Conservation (phyloP, 2,329 filamentous ascomycete genomes). For the Monosporascus sp. region DNA sequence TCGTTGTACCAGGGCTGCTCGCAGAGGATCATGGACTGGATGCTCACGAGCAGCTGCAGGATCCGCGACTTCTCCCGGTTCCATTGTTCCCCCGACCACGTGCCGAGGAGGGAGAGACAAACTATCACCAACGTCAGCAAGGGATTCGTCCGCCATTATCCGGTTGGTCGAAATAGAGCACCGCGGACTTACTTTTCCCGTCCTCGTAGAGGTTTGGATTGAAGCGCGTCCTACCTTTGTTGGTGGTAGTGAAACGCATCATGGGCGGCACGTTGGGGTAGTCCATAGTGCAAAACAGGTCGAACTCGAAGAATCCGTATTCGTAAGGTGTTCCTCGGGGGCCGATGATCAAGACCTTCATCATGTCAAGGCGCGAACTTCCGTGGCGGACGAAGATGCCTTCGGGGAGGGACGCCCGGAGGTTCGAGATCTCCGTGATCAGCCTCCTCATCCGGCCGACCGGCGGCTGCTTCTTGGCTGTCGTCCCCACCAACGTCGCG, state of each 20-base stretch:
- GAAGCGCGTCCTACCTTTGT: conserved; percentile 31
- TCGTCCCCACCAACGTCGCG: conserved; percentile 9
- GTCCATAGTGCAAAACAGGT: conserved; percentile 35
- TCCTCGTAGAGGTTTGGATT: conserved; percentile 48
- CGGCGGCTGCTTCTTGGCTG: conserved; percentile 6
- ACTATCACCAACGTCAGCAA: conserved; percentile 22
- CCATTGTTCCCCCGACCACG: conserved; percentile 44
- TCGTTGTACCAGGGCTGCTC: conserved; percentile 51
- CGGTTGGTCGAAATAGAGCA: too few species aligned
- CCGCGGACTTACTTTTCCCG: conserved; percentile 35
- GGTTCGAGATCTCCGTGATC: conserved; percentile 37
- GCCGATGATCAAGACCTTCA: conserved; percentile 46
- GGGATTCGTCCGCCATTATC: too few species aligned
- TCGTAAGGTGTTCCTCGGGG: conserved; percentile 47
- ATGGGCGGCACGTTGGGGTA: conserved; percentile 38
- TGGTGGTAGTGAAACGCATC: conserved; percentile 40
- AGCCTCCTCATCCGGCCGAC: conserved; percentile 42
- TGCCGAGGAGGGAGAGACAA: conserved; percentile 44
- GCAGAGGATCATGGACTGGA: conserved; percentile 53
- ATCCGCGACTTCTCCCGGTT: conserved; percentile 39
- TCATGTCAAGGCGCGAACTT: conserved; percentile 38
- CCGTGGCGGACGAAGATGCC: conserved; percentile 46
- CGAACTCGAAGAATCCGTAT: conserved; percentile 50
- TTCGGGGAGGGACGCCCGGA: conserved; percentile 41
- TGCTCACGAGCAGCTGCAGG: conserved; percentile 47